Percentiles rank a stretch among this genome's conserved stretches.
Evolutionary conservation across 2,329 filamentous ascomycete species (phyloP).

Genomic region (Sclerotinia borealis): DNA sequence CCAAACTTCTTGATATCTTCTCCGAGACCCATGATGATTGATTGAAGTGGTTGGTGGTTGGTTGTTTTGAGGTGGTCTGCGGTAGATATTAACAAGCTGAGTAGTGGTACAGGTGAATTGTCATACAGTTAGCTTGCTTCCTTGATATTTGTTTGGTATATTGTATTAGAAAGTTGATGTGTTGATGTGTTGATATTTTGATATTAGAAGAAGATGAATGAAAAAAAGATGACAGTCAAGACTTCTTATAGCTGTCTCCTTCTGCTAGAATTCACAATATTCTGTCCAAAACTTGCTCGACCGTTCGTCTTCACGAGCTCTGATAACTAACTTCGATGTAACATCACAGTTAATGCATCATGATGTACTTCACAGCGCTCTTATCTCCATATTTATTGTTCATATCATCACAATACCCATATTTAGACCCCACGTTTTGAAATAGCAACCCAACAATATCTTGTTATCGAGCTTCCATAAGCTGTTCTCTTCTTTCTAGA

Average conservation of each 20-base stretch:
- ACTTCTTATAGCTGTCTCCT: neutral
- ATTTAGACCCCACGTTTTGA: neutral
- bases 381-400: neutral
- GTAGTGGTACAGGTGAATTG: neutral
- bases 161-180: neutral
- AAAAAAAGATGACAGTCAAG: neutral
- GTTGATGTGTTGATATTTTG: neutral
- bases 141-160: neutral
- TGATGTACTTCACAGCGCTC: neutral
- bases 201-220: neutral
- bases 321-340: neutral
- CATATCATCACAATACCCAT: neutral
- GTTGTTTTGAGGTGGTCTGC: neutral
- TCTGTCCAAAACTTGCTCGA: neutral
- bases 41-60: slow-evolving; percentile 6
- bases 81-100: neutral
- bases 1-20: slow-evolving; percentile 31
- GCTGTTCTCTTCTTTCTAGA: neutral
- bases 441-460: neutral
- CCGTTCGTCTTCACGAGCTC: neutral
- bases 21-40: slow-evolving; percentile 25
- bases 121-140: neutral
- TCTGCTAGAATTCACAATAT: too few relatives aligned
- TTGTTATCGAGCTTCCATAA: neutral
- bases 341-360: neutral